Evolutionary conservation across 2,329 filamentous ascomycete species (phyloP), one percentile per base, ranked within the genome.

Genomic region (Westerdykella sp.): DNA sequence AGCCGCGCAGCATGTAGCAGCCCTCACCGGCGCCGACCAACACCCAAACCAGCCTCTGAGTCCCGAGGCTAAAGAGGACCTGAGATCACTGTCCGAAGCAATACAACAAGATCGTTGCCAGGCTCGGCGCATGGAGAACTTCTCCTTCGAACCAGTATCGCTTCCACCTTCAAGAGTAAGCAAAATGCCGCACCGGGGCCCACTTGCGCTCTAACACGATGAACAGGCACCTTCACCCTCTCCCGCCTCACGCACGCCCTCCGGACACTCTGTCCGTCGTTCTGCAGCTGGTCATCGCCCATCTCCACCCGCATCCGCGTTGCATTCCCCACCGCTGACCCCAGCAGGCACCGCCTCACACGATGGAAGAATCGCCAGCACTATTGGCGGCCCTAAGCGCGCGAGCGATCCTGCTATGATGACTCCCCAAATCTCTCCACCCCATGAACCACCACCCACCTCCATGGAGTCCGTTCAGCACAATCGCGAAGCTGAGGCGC

Each of bases 281-380:
- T 42, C 54, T 14, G 78, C 76, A 54, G 76, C 78, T 48, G 89
- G 84, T 44, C 82, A 84, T 23, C 77, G 76, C 61, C 72, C 80
- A 34, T 85, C 83, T 50, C 84, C 86, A 47, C 77, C 78, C 47
- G 72, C 78, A 36, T 80, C 83, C 46, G 79, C 84, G 44, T 79
- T 94, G 70, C 85, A 91, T 55, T 95, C 90, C 10, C 91, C 91
- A 52, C 89, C 89, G 34, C 76, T 97, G 41, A 96, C 90, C 11
- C 91, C 91, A 14, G 83, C 88, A 42, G 89, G 83, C 40, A 91
- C 87, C 35, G 72, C 74, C 50, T 79, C 78, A 41, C 72, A 73
- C 54, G 80, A 81, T 60, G 73, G 60, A 55, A 14, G n/a, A 18
- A 71, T 62, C 53, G 40, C 57, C 25, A 45, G 36, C 16, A 53